Evolutionary conservation across 2,329 filamentous ascomycete species (phyloP), one percentile per base, ranked within the genome.

Genomic region (Colletotrichum tropicale): DNA sequence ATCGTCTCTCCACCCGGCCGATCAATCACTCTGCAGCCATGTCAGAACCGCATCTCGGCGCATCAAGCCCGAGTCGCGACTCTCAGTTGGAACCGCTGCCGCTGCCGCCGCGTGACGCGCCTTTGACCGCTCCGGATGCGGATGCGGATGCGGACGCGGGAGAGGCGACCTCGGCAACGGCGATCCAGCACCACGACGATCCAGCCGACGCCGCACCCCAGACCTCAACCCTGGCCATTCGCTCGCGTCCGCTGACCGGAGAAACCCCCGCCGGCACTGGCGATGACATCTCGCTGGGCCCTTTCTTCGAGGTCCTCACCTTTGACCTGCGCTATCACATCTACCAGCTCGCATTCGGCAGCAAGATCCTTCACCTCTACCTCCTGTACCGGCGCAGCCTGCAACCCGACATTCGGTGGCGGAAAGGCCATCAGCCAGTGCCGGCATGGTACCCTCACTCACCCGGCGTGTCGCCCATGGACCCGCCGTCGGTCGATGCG

Each of bases 391-490:
- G 70, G 9, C 74, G 76, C 28, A 69, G 74, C 34, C 70, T 76
- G 6, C 70, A 77, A 3, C 66, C 76, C 8, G 74, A 76, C 34
- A 32, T 73, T 43, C 62, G 76, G 36, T 77, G 76, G 76, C 55
- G 76, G 24, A 77, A 75, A 58, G 76, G 74, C 21, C 76, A 77
- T 16, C 70, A 73, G 24, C 76, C 76, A 18, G 72, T 77, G 64
- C 68, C 74, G 28, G 68, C 68, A 13, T 77, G 69, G 73, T 77
- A 73, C 2, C 76, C 74, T 56, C 70, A 76, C 70, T 77, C 76
- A 21, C 74, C 76, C 1, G 62, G 74, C 70, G 76, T 76, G 6
- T 77, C 74, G 30, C 55, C 65, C 38, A 73, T 76, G 65, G 76
- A 77, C 52, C 74, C 74, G 52, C 75, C 73, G 7, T 77, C 64